Conservation (phyloP, 371 early-diverging fungal species). For the Actinomortierella wolfii region DNA sequence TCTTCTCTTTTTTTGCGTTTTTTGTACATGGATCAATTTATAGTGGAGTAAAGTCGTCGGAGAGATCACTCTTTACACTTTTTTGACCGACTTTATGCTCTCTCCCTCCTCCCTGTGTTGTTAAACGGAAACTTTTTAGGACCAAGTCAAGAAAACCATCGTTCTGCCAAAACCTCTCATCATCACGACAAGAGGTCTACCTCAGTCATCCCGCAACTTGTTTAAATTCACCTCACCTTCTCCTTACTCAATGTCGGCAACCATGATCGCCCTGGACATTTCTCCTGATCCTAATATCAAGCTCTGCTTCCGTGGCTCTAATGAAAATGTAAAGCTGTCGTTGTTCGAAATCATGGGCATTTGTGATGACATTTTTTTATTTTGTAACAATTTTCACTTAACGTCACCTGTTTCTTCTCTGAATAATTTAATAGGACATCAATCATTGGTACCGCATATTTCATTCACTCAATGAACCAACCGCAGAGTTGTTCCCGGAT, state of each 20-base stretch:
- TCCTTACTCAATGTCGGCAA: slow-evolving; percentile 13
- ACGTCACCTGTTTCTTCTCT: neutral
- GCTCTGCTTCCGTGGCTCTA: slow-evolving; percentile 33
- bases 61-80: neutral
- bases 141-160: slow-evolving; percentile 19
- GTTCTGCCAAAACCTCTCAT: slow-evolving; percentile 15
- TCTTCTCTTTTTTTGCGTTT: too few relatives aligned
- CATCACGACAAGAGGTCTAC: slow-evolving; percentile 8
- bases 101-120: neutral
- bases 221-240: slow-evolving; percentile 10
- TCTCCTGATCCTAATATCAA: slow-evolving; percentile 16
- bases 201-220: slow-evolving; percentile 12
- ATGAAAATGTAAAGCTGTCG: slow-evolving; percentile 27
- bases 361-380: neutral
- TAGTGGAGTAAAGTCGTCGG: neutral
- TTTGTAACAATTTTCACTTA: neutral
- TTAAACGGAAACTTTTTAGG: too few relatives aligned
- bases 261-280: slow-evolving; percentile 17
- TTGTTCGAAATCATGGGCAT: neutral
- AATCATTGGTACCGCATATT: slow-evolving; percentile 38
- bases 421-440: slow-evolving; percentile 15
- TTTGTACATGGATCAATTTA: neutral
- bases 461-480: slow-evolving; percentile 19
- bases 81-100: neutral
- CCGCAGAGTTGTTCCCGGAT: neutral